Evolutionary conservation across 805 yeast genomes (phyloP).

Genomic region (Kazachstania kunashirensis): DNA sequence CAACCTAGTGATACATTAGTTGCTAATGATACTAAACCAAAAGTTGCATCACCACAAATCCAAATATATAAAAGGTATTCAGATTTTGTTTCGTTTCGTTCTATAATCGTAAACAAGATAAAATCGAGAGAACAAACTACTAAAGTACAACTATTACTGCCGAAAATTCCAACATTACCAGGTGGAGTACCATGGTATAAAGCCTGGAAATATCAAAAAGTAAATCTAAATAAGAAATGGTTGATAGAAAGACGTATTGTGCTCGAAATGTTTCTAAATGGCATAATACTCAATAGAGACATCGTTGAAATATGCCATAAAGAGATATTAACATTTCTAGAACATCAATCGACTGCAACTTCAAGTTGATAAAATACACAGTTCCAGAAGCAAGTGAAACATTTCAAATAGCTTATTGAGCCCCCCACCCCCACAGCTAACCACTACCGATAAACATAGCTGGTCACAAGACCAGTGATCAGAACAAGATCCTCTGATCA

Average conservation of each 20-base stretch:
- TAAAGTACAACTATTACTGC: conserved; percentile 1
- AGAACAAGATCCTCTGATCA: too few relatives aligned
- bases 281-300: conserved; percentile 37
- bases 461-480: too few relatives aligned
- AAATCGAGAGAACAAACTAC: conserved; percentile 19
- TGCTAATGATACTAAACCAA: background rate
- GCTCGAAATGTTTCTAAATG: conserved; percentile 50
- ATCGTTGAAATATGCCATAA: conserved; percentile 28
- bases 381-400: too few relatives aligned
- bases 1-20: conserved; percentile 5
- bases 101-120: conserved; percentile 23
- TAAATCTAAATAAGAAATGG: conserved; percentile 36
- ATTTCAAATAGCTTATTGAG: too few relatives aligned
- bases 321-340: conserved; percentile 5
- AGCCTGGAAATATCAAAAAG: conserved; percentile 22
- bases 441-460: too few relatives aligned
- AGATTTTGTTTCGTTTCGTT: conserved; percentile 47
- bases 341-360: background rate
- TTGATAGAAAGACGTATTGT: conserved; percentile 46
- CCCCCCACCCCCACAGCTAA: too few relatives aligned
- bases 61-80: conserved; percentile 50
- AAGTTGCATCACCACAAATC: conserved; percentile 24
- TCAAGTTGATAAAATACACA: background rate
- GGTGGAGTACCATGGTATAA: conserved; percentile 36
- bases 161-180: conserved; percentile 40